A percentile compares a stretch with the other conserved stretches of the same genome.
phyloP scores from a whole-genome alignment of 345 rosid genomes.

The Barbarea vulgaris region DNA sequence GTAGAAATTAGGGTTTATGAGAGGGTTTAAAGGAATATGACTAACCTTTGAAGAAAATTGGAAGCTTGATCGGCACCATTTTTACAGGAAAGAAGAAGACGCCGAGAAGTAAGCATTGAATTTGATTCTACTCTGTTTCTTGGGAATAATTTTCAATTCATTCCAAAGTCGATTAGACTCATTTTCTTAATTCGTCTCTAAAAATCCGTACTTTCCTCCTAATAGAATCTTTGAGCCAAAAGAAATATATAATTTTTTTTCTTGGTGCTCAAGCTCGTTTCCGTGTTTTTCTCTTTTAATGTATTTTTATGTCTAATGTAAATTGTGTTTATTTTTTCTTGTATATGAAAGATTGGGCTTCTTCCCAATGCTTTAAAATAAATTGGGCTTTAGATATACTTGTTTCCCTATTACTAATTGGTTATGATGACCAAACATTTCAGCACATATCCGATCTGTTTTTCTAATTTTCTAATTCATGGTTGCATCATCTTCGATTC shows the following conservation, averaged over 20 bases:
- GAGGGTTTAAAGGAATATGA: conserved; percentile 12
- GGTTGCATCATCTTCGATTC: neutral
- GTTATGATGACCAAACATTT: neutral
- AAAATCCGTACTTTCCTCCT: neutral
- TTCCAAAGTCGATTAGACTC: neutral
- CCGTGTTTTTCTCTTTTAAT: neutral
- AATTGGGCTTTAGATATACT: neutral
- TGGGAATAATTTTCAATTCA: neutral
- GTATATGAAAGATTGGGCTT: conserved; percentile 1
- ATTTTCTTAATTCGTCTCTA: neutral
- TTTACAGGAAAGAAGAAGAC: conserved; percentile 47
- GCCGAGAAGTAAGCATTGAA: conserved; percentile 50
- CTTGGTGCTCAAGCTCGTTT: conserved; percentile 30
- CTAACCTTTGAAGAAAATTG: conserved; percentile 44
- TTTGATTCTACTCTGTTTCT: neutral
- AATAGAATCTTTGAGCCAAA: conserved; percentile 10
- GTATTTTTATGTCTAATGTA: neutral
- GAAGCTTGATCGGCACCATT: conserved; percentile 39
- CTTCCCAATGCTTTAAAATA: neutral
- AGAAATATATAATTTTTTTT: neutral
- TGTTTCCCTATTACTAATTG: neutral
- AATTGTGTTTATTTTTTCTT: neutral
- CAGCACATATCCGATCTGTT: neutral
- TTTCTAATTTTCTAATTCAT: neutral
- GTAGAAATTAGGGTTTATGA: conserved; percentile 27